phyloP scores from a whole-genome alignment of 371 early-diverging fungal species.

The Actinomucor elegans region DNA sequence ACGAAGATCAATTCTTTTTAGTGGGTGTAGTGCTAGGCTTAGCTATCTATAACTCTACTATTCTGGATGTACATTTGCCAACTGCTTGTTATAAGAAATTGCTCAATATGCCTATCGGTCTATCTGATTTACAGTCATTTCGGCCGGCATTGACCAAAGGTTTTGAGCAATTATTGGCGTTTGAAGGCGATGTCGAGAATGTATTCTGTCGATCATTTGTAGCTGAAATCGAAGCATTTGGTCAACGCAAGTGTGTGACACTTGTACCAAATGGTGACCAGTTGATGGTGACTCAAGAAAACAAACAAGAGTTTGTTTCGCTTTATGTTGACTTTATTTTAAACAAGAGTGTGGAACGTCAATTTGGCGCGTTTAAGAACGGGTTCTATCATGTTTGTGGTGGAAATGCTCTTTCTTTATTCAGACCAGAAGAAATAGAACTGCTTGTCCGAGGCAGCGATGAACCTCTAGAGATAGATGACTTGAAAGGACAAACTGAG shows the following conservation, averaged over 20 bases:
- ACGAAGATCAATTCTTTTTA: conserved; percentile 87
- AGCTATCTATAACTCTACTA: conserved; percentile 92
- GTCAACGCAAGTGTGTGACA: conserved; percentile 68
- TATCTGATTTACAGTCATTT: conserved; percentile 61
- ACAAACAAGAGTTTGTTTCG: conserved; percentile 80
- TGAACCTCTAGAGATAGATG: conserved; percentile 78
- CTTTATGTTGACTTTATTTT: conserved; percentile 81
- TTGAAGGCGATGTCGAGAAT: conserved; percentile 80
- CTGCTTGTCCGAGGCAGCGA: conserved; percentile 92
- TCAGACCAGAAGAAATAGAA: conserved; percentile 96
- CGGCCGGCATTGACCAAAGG: conserved; percentile 78
- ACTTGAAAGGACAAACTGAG: conserved; percentile 76
- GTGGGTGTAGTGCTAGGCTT: conserved; percentile 92
- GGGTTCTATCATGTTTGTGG: conserved; percentile 94
- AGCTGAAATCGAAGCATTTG: conserved; percentile 76
- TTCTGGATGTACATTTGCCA: conserved; percentile 90
- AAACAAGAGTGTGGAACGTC: conserved; percentile 70
- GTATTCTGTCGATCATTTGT: conserved; percentile 85
- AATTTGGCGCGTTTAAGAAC: conserved; percentile 87
- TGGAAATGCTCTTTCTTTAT: conserved; percentile 84
- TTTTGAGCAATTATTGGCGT: conserved; percentile 78
- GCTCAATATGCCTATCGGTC: conserved; percentile 60
- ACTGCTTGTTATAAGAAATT: conserved; percentile 93
- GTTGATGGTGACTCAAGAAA: conserved; percentile 74
- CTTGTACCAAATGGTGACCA: conserved; percentile 72